A percentile compares a stretch with the other conserved stretches of the same genome.
These are phyloP conservation scores for Fusarium sterilihyphosum DNA, from an alignment of 2,329 filamentous ascomycete genomes.

Conservation along the genomic window DNA sequence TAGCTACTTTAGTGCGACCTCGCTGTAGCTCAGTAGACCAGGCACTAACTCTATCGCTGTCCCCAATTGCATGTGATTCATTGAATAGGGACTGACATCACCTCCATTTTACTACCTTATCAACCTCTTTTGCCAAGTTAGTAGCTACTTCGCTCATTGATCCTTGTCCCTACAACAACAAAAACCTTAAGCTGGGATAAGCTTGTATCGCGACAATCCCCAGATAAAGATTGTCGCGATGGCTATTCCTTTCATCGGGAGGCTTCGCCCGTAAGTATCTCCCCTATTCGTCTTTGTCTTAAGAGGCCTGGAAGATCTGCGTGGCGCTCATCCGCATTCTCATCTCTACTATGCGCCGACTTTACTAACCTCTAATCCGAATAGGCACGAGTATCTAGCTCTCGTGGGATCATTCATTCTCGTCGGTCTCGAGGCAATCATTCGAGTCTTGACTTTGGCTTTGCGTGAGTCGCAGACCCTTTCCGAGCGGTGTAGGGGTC, in stretches of 20 bases:
- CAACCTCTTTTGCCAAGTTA: background rate
- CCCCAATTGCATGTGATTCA: constrained; percentile 41
- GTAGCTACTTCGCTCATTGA: constrained; percentile 4
- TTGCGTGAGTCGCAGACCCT: constrained; percentile 69
- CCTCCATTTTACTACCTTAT: constrained; percentile 18
- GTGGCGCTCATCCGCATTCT: constrained; percentile 8
- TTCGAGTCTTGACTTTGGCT: constrained; percentile 86
- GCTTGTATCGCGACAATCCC: constrained; percentile 11
- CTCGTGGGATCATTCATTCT: constrained; percentile 85
- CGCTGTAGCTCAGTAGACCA: background rate
- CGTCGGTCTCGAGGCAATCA: constrained; percentile 82
- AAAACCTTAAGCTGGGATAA: background rate
- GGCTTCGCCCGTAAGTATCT: constrained; percentile 60
- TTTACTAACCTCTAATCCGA: constrained; percentile 26
- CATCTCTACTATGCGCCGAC: background rate
- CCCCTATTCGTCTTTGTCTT: background rate
- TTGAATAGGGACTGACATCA: constrained; percentile 33
- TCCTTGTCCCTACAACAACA: constrained; percentile 11
- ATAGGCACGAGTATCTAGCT: constrained; percentile 85
- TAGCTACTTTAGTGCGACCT: constrained; percentile 15
- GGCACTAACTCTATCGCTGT: constrained; percentile 2
- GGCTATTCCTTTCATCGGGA: constrained; percentile 64
- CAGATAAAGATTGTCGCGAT: constrained; percentile 47
- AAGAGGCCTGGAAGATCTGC: background rate
- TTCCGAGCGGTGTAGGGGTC: constrained; percentile 16